Base-by-base conservation (phyloP, 148 eudicot species). In the Arctostaphylos glauca region DNA sequence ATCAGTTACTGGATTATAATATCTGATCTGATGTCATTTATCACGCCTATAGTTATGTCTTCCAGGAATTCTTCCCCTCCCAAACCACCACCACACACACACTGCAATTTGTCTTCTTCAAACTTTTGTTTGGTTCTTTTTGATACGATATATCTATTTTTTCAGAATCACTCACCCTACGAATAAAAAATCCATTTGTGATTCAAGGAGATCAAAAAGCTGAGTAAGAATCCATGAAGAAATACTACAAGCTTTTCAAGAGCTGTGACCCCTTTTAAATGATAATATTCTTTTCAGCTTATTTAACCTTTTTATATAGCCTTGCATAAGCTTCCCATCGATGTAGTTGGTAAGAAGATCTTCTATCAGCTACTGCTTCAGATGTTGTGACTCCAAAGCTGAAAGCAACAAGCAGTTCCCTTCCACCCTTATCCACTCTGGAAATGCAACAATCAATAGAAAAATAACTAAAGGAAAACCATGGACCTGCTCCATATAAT, bases 251-350 rank as follows among this genome's bases (percentile, higher is more conserved):
- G n/a, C 60, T 46, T 41, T 6, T 55, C 19, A 41, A 25, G 12
- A 55, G 70, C 49, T 70, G 12, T 41, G 70, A 59, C 48, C 41
- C 72, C 25, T 70, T 47, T 73, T 9, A 73, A 70, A 38, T 56
- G 58, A 23, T 66, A 18, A 58, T 55, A 16, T 25, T 62, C 49
- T 44, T 44, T 72, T 54, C 44, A 80, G 10, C 31, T 56, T 46
- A 50, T 52, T 43, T 75, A 66, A 95, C 98, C 98, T 95, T 95
- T 86, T 94, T 92, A 87, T 91, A 91, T 64, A 95, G 87, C 68
- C 88, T 91, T 85, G 98, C 98, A 91, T 92, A 91, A 81, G 96
- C 96, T 89, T 95, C 98, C 98, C 98, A 95, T 84, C 98, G 80
- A 89, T 91, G 91, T 76, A 87, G 79, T 81, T 94, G 96, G 85